A percentile compares a stretch with the other conserved stretches of the same genome.
Conservation (phyloP, 2,329 filamentous ascomycete genomes). For the Penicillium crustosum region DNA sequence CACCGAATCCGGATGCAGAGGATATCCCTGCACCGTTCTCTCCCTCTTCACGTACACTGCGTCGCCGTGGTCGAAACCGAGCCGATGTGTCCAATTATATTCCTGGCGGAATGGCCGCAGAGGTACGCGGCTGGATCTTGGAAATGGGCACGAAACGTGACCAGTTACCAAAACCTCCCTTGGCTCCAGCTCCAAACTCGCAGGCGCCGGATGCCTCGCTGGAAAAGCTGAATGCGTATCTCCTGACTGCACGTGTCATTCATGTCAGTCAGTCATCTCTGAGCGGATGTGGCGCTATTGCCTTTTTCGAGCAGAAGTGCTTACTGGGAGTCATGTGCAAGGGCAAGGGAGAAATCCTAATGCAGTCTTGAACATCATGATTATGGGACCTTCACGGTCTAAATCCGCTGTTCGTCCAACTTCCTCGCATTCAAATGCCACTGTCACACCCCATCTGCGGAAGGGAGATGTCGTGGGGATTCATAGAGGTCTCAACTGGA, state of each 20-base stretch:
- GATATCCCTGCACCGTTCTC: conserved; percentile 38
- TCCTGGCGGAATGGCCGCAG: conserved; percentile 42
- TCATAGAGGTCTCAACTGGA: conserved; percentile 37
- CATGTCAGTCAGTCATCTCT: conserved; percentile 19
- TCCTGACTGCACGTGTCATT: conserved; percentile 19
- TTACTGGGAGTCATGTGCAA: not conserved
- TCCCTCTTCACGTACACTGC: conserved; percentile 33
- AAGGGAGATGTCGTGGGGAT: conserved; percentile 32
- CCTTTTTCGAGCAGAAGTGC: conserved; percentile 22
- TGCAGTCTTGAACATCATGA: conserved; percentile 24
- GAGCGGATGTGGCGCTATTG: conserved; percentile 28
- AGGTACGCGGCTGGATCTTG: conserved; percentile 44
- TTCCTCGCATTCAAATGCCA: not conserved
- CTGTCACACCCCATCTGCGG: conserved; percentile 9
- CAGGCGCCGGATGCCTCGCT: not conserved
- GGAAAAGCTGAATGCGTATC: conserved; percentile 16
- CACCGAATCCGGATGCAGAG: conserved; percentile 26
- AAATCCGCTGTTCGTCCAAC: conserved; percentile 1
- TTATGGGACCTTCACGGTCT: conserved; percentile 30
- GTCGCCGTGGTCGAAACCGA: conserved; percentile 31
- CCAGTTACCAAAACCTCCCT: conserved; percentile 2
- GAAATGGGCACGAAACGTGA: conserved; percentile 39
- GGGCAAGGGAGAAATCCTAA: not conserved
- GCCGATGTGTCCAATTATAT: conserved; percentile 29
- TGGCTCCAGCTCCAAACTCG: not conserved